These are phyloP conservation scores for Thuja plicata DNA, from an alignment of 83 land plant species.

Conservation along the genomic window DNA sequence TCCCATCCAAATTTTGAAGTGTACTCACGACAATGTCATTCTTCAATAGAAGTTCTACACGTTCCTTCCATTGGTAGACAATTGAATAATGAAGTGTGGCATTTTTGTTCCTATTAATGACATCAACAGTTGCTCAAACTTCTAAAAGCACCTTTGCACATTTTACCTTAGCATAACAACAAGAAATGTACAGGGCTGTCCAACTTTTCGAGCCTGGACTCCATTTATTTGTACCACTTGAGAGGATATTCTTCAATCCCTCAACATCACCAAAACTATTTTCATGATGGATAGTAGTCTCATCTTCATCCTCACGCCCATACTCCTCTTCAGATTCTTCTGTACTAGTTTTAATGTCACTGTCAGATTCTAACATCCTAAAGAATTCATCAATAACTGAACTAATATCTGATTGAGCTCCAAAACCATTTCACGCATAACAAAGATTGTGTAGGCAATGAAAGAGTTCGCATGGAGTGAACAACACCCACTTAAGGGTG, in stretches of 20 bases:
- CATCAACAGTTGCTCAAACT: slow-evolving; percentile 83
- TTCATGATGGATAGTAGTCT: slow-evolving; percentile 80
- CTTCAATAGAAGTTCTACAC: slow-evolving; percentile 81
- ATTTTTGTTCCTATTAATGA: slow-evolving; percentile 84
- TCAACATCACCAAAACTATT: slow-evolving; percentile 95
- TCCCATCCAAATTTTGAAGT: slow-evolving; percentile 70
- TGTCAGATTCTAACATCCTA: too few relatives aligned
- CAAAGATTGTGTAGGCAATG: too few relatives aligned
- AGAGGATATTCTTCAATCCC: slow-evolving; percentile 81
- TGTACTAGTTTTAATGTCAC: slow-evolving; percentile 14
- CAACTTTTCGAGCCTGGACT: slow-evolving; percentile 90
- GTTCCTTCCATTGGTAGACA: slow-evolving; percentile 83
- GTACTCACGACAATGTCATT: too few relatives aligned
- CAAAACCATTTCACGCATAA: too few relatives aligned
- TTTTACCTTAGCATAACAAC: slow-evolving; percentile 96
- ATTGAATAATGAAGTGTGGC: slow-evolving; percentile 93
- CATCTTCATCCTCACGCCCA: slow-evolving; percentile 66
- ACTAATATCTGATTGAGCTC: too few relatives aligned
- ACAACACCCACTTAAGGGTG: too few relatives aligned
- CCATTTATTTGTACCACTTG: slow-evolving; percentile 88
- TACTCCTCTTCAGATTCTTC: slow-evolving; percentile 69
- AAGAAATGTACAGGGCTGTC: slow-evolving; percentile 88
- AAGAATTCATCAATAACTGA: too few relatives aligned
- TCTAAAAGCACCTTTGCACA: slow-evolving; percentile 81
- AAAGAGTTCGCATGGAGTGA: too few relatives aligned